Evolutionary conservation across 2,329 filamentous ascomycete species (phyloP), one percentile per base, ranked within the genome.

Genomic region (Setomelanomma holmii): DNA sequence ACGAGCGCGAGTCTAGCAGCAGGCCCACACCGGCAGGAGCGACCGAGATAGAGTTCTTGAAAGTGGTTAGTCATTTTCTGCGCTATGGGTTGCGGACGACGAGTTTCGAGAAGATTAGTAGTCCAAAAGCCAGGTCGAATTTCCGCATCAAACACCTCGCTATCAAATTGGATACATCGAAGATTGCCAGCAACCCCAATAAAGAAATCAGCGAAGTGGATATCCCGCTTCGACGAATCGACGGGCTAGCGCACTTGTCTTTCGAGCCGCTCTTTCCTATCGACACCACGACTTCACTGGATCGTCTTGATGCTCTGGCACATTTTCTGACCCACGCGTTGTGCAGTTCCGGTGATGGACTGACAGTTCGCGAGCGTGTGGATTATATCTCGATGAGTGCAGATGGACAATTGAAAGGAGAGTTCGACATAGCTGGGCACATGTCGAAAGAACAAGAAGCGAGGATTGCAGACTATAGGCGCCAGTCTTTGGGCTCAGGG

Each of bases 141-240:
- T 36, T 47, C 33, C 34, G 40, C 2, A 41, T 54, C 39, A 40
- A 47, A 17, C 52, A 20, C 3, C 19, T 58, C n/a, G 35, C 19
- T 12, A 45, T 58, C n/a, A 47, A 49, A 23, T 38, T 61, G 33
- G 38, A 59, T 16, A 53, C 49, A 24, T 43, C 30, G 5, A 36
- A 12, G n/a, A 49, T 57, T 17, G 19, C 34, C 14, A 22, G 39
- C 6, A 48, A 51, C 19, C n/a, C n/a, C n/a, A 55, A 50, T 23
- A 27, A 48, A 42, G 17, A 34, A 2, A 16, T 61, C 12, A 40
- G 45, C 23, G 24, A 51, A 34, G 42, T 54, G 14, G 43, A 54
- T 3, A 41, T 63, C 14, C 57, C 60, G 12, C 14, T 53, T 5
- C 55, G 60, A n/a, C 40, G 21, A n/a, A 47, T 60, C 3, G n/a